phyloP scores from a whole-genome alignment of 2,329 filamentous ascomycete genomes.

The Aspergillus candidus region DNA sequence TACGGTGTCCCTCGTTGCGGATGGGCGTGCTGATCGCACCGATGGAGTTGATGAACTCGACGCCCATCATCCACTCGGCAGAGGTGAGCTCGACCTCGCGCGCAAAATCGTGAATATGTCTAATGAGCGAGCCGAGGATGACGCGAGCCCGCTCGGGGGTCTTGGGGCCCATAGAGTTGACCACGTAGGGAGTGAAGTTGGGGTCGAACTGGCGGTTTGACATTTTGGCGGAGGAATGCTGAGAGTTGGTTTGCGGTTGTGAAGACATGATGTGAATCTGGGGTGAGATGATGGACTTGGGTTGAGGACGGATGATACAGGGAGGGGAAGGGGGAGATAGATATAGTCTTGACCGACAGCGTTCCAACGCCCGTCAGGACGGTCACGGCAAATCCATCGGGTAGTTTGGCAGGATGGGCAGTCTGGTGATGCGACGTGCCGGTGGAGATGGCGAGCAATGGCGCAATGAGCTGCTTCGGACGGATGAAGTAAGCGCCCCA shows the following conservation, averaged over 20 bases:
- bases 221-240: neutral
- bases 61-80: constrained; percentile 71
- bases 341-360: constrained; percentile 10
- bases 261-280: neutral
- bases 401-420: too few relatives aligned
- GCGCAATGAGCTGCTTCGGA: too few relatives aligned
- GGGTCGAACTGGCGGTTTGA: constrained; percentile 50
- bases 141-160: constrained; percentile 58
- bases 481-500: too few relatives aligned
- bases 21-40: constrained; percentile 63
- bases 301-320: constrained; percentile 1
- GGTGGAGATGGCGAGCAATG: too few relatives aligned
- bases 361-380: constrained; percentile 5
- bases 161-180: constrained; percentile 67
- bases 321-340: constrained; percentile 10
- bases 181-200: constrained; percentile 66
- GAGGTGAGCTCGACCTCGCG: constrained; percentile 70
- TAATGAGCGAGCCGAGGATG: constrained; percentile 59
- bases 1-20: constrained; percentile 67
- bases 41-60: constrained; percentile 68
- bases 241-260: neutral
- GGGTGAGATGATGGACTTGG: neutral
- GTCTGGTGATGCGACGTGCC: too few relatives aligned
- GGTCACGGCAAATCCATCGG: constrained; percentile 20
- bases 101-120: constrained; percentile 71